Evolutionary conservation across 306 rosid genomes (phyloP), one percentile per base, ranked within the genome.

Genomic region (Casuarina glauca): DNA sequence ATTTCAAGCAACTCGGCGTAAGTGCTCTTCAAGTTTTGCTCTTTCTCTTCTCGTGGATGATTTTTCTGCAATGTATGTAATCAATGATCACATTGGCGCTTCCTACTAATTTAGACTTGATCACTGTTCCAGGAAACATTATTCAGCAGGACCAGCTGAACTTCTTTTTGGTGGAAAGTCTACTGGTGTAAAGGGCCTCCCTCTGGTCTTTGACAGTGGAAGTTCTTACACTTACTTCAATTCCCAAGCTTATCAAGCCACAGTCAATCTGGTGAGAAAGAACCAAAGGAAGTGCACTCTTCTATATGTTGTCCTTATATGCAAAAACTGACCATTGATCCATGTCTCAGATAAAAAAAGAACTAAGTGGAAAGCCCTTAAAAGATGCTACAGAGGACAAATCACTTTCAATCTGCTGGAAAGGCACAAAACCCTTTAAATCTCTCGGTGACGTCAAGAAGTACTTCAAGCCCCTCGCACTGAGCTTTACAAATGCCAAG

Each of bases 181-280:
- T 52, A 82, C 91, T n/a, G 73, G 87, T 5, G 53, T 85, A 5
- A 88, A 82, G 78, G 92, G 87, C 62, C 84, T 90, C 52, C 26
- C 70, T 15, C 46, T 89, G n/a, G 75, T 85, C 49, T 94, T 94
- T 84, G 97, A 92, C 73, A 94, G 97, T 77, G 97, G 98, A 4
- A 88, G 93, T 87, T 85, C 98, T 13, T 94, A 90, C 80, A 83
- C 95, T n/a, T 92, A 94, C 84, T 82, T 94, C 81, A 90, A 79
- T 79, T 32, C 90, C 62, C 73, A 74, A 78, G 83, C 86, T 78
- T 87, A 90, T 68, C 57, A 66, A 41, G 77, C 81, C 6, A 17
- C 85, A 66, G 46, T 87, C 67, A 58, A 83, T 64, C 73, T 82
- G 91, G 97, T 94, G 79, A 90, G 90, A 80, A 53, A 15, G 60